Conservation (phyloP, 305 asterid species). For the Fraxinus platypoda region DNA sequence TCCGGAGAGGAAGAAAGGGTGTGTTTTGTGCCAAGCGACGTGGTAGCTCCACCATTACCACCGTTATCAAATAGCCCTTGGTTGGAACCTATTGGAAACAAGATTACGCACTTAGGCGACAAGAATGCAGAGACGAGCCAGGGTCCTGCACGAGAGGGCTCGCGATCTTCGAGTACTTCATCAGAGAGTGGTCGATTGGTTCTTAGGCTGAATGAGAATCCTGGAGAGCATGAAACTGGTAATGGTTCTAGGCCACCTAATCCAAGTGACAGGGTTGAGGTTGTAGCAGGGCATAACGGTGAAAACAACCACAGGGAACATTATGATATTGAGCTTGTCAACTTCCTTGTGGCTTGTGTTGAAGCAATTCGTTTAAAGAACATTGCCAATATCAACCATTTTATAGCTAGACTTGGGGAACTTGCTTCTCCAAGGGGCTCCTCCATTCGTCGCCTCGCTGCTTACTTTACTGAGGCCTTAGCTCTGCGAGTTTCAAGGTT, state of each 20-base stretch:
- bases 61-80: slow-evolving; percentile 72
- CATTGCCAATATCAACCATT: slow-evolving; percentile 54
- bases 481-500: slow-evolving; percentile 60
- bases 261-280: slow-evolving; percentile 30
- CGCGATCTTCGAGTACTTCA: slow-evolving; percentile 71
- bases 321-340: slow-evolving; percentile 64
- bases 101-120: slow-evolving; percentile 51
- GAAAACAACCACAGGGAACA: slow-evolving; percentile 44
- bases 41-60: slow-evolving; percentile 43
- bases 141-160: slow-evolving; percentile 48
- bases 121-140: slow-evolving; percentile 43
- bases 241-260: slow-evolving; percentile 53
- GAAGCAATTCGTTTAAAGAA: slow-evolving; percentile 66
- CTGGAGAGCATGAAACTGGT: slow-evolving; percentile 40
- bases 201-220: slow-evolving; percentile 35
- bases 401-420: slow-evolving; percentile 75
- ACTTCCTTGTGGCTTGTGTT: slow-evolving; percentile 68
- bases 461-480: slow-evolving; percentile 87
- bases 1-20: slow-evolving; percentile 62
- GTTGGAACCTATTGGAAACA: slow-evolving; percentile 65
- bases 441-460: slow-evolving; percentile 61
- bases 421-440: slow-evolving; percentile 88
- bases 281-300: slow-evolving; percentile 35
- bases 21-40: slow-evolving; percentile 49
- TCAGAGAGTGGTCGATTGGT: slow-evolving; percentile 55